Evolutionary conservation across 1,284 basidiomycete genomes (phyloP), one percentile per base, ranked within the genome.

Genomic region (Marasmius tenuissimus): DNA sequence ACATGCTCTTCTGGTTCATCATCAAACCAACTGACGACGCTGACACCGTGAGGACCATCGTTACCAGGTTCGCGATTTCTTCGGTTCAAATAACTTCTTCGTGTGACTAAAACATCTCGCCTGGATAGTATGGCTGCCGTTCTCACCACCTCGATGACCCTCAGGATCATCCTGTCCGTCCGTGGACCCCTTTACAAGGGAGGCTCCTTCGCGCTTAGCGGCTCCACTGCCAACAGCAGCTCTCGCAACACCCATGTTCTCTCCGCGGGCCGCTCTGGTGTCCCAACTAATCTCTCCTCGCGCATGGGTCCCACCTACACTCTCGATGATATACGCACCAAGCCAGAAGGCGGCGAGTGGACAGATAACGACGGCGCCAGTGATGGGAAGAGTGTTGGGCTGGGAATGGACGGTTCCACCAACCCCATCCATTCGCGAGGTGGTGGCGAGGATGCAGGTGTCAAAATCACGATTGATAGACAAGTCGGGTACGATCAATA

Each of bases 1-100:
- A 92, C 78, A 81, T 91, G 74, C 73, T 91, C 70, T 92, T 91
- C 81, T 92, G 89, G 87, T 91, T 92, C 75, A 84, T 90, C 75
- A 83, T 88, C 70, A 85, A 72, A 56, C 89, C 91, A 34, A 87
- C 85, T 45, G 85, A 78, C 48, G 59, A 67, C 14, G 62, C 69
- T 0, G 91, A 93, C 73, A 84, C 89, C 61, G 84, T 93, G 78
- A 87, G 85, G 72, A 93, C 91, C 45, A 91, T 92, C 69, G 85
- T 92, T 48, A 90, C 89, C 51, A 78, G 76, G 81, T 81, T 62
- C 59, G 66, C 63, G 34, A 10, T 18, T 34, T 10, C 34, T 48
- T 63, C 14, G 56, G 55, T 55, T 22, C 33, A 14, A 20, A 34
- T 47, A 39, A 20, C 35, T 22, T 11, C 38, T 16, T 52, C 37